Evolutionary conservation across 108 stramenopile genomes (phyloP), one percentile per base, ranked within the genome.

Genomic region (Pseudonitzschia pungens): DNA sequence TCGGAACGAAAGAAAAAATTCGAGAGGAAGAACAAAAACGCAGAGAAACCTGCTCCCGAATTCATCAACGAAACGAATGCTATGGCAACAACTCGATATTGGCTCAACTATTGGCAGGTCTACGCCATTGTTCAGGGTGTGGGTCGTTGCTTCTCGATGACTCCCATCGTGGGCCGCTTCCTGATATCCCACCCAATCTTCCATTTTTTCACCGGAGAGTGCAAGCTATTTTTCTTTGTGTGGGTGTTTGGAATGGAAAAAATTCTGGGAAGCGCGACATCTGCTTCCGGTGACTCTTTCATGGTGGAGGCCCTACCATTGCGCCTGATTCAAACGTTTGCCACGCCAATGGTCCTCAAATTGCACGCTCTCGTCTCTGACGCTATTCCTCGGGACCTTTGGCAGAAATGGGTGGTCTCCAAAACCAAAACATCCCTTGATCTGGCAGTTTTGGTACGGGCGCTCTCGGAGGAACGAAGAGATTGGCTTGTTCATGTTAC

Each of bases 171-270:
- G 70, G 81, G 79, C 29, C 65, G 69, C 21, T 63, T 80, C 18
- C 63, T 80, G 21, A 68, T 62, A 0, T 24, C 63, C 41, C 73
- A 79, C 36, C 63, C 78, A 2, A 56, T 70, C 44, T 53, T 79
- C n/a, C 41, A 42, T 7, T 36, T 53, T 22, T 33, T 80, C 0
- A 60, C 66, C 22, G 40, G 63, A 21, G 91, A 91, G 71, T 54
- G 85, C 27, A 73, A 85, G 58, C 75, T 94, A 29, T 70, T 87
- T 9, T 94, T 90, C 56, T 91, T 86, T 45, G 56, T 90, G 55
- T 94, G 93, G 93, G 66, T 94, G 16, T 87, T 83, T 67, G 70
- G 70, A 21, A 83, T 94, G 83, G 87, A 88, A 58, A 41, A 75
- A 12, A 70, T 83, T 12, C 40, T 86, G 20, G 74, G 81, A 9